Evolutionary conservation across 139 green algal genomes (phyloP), one percentile per base, ranked within the genome.

Genomic region (Chlamydomonas incerta): DNA sequence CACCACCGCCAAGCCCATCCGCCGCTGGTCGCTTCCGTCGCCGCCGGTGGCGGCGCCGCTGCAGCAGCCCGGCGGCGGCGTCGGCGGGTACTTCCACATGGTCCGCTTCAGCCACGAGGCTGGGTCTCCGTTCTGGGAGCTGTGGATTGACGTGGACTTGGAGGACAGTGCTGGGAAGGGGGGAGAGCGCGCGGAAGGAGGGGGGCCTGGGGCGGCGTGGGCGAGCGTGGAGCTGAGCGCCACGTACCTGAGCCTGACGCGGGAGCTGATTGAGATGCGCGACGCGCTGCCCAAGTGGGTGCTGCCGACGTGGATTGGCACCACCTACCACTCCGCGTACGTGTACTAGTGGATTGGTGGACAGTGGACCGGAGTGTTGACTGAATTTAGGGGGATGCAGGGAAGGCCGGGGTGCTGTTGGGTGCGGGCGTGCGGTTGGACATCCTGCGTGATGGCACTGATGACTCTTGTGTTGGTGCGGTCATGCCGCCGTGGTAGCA

Each of bases 281-380:
- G 63, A 50, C n/a, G 41, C 77, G n/a, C 65, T 83, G 20, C 77
- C 77, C 14, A 29, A 65, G 29, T 83, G 77, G 77, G 63, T 74
- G 28, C 10, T 65, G 28, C 77, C 77, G 23, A 83, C 63, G 0
- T 83, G 77, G 77, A 83, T 83, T 26, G 77, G 77, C 37, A 83
- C 77, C 29, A 74, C 77, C 26, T 83, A 74, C 41, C 77, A 83
- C 62, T 74, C 77, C 11, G 66, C 63, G 29, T 74, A 83, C 77
- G 23, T 23, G 28, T 72, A 35, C 33, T 83, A n/a, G n/a, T n/a
- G n/a, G n/a, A n/a, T n/a, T n/a, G n/a, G n/a, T n/a, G n/a, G n/a
- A n/a, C n/a, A n/a, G n/a, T n/a, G n/a, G n/a, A n/a, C n/a, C n/a
- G n/a, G n/a, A n/a, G n/a, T n/a, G n/a, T n/a, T n/a, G n/a, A n/a